Evolutionary conservation across 2,329 filamentous ascomycete genomes (phyloP), one percentile per base, ranked within the genome.

Genomic region (Colletotrichum sp.): DNA sequence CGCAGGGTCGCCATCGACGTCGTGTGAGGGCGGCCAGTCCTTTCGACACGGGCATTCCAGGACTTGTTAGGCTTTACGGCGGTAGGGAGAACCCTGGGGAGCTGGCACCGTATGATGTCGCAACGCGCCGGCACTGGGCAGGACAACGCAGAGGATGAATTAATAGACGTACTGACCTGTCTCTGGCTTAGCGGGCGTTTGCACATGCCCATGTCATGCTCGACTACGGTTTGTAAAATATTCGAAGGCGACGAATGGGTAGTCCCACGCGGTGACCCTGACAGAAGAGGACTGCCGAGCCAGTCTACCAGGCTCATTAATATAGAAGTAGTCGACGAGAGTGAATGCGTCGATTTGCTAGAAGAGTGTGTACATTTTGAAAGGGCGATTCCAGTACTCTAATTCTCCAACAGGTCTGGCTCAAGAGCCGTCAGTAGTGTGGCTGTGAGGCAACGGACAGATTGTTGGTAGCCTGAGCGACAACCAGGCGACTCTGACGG

Each of bases 61-160:
- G 87, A 0, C 88, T 87, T 75, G 81, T 80, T 76, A 87, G 88
- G 15, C 81, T 89, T 28, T 88, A 89, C 76, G 87, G 87, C 27
- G 88, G 87, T 15, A 81, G 81, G 64, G 89, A 90, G 79, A 90
- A 90, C 79, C 82, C 83, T 3, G 86, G 87, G 56, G 87, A 88
- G 13, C 18, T 28, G 12, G 30, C 22, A 15, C 15, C 27, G 15
- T 52, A 68, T 36, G 56, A 68, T 22, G 56, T 18, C 18, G 56
- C 56, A 32, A 60, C 30, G 16, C 56, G 56, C 7, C 28, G 56
- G 25, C 16, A n/a, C 27, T 32, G 16, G 56, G 56, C 18, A n/a
- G 18, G 39, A 48, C 39, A 48, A 48, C 39, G 18, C 39, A 48
- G 39, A n/a, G 39, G 18, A 12, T n/a, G 39, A 48, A 48, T 48